Evolutionary conservation across 345 rosid species (phyloP).

Genomic region (Brassica incana): DNA sequence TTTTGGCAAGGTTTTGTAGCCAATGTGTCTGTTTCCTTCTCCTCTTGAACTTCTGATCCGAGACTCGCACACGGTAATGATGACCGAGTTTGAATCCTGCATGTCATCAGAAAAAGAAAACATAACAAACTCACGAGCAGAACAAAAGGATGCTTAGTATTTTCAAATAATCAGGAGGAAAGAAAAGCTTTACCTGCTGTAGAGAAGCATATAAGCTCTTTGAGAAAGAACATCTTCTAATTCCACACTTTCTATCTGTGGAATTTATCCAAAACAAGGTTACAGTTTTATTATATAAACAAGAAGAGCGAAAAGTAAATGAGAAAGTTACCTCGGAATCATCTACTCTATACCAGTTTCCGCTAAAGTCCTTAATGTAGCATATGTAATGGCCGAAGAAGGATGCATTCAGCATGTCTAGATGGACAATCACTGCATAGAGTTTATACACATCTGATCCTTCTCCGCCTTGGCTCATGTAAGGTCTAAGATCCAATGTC

Average conservation of each 20-base stretch:
- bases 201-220: constrained; percentile 95
- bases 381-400: constrained; percentile 96
- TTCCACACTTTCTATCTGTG: constrained; percentile 66
- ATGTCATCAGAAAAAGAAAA: too few relatives aligned
- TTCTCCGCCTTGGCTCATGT: constrained; percentile 79
- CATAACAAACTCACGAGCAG: background rate
- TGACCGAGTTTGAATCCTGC: constrained; percentile 62
- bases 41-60: constrained; percentile 43
- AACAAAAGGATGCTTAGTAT: background rate
- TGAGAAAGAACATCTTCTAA: constrained; percentile 89
- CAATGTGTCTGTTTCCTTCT: constrained; percentile 32
- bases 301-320: constrained; percentile 14
- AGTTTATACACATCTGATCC: constrained; percentile 72
- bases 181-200: constrained; percentile 65
- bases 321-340: constrained; percentile 73
- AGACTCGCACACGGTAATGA: constrained; percentile 41
- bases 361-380: constrained; percentile 77
- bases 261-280: background rate
- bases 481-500: constrained; percentile 77
- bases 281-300: background rate
- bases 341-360: constrained; percentile 84
- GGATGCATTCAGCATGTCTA: constrained; percentile 97
- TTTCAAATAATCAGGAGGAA: background rate
- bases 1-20: constrained; percentile 34
- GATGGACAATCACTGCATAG: constrained; percentile 92